Base-by-base conservation (phyloP, 1,284 basidiomycete species). In the Leccinum insolens region DNA sequence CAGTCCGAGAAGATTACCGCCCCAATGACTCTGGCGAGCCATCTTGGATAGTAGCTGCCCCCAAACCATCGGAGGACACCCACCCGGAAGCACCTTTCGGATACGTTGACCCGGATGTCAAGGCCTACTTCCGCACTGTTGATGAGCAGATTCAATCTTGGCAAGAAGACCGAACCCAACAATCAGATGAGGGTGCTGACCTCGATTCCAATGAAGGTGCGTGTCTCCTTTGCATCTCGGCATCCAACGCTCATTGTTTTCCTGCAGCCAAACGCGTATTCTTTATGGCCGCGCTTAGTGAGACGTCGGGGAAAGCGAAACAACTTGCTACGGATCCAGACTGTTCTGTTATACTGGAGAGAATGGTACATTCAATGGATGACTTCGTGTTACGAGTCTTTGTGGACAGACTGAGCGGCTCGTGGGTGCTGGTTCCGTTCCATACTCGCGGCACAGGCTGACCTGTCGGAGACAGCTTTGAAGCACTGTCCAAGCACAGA, bases 241-340 rank as follows among this genome's bases (percentile, higher is more conserved):
- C 66, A 60, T 20, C 60, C 28, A 61, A 63, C 46, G 31, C 61
- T 68, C 60, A 46, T 37, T 46, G 46, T 22, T 66, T 41, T 66
- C 44, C 67, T 68, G 17, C 74, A 96, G 95, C 95, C 75, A 88
- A 91, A 66, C 87, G 90, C 28, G 80, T 94, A 67, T 95, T 98
- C 76, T 88, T 98, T 65, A 82, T 91, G 28, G 94, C 95, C 2
- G 94, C 95, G 15, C 81, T 98, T 55, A 84, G 85, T 20, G 94
- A 97, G 74, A 90, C 97, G 85, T 85, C 86, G 17, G 91, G 88
- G 5, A 95, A 96, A 76, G 96, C 98, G 80, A 90, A 92, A 63
- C 89, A 93, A 71, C 86, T 97, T 15, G 90, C 95, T 1, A 95
- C 95, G 0, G 96, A 98, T 79, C 93, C 94, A 2, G 95, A 98